These are phyloP conservation scores for Cercospora canescens DNA, from an alignment of 2,329 filamentous ascomycete species.

Conservation along the genomic window DNA sequence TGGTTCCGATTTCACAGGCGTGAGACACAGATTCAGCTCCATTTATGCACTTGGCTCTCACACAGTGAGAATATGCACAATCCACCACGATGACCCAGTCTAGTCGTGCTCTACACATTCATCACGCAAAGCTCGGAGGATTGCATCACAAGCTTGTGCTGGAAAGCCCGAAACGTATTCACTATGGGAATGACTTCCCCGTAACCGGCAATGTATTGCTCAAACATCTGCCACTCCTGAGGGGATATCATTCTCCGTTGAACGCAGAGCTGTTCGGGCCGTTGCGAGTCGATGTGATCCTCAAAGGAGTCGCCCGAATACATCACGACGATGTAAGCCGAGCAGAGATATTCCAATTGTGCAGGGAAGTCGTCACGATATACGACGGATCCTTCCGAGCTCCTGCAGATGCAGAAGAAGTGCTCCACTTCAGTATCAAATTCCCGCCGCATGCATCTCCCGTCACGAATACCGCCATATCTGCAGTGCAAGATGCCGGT, in stretches of 20 bases:
- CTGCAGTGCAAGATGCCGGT: conserved; percentile 8
- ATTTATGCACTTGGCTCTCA: no score
- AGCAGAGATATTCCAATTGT: background rate
- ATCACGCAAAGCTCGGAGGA: conserved; percentile 11
- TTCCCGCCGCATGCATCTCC: conserved; percentile 14
- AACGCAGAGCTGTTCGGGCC: conserved; percentile 17
- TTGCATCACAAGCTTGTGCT: conserved; percentile 10
- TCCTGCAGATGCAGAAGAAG: conserved; percentile 9
- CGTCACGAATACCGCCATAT: conserved; percentile 5
- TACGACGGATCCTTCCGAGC: conserved; percentile 17
- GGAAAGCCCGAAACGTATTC: conserved; percentile 15
- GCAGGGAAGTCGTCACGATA: conserved; percentile 4
- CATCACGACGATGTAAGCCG: background rate
- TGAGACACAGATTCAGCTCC: no score
- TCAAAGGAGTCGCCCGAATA: conserved; percentile 11
- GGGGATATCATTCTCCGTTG: background rate
- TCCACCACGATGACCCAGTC: background rate
- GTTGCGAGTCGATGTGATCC: conserved; percentile 7
- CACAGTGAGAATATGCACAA: background rate
- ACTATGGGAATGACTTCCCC: conserved; percentile 18
- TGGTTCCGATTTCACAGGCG: no score
- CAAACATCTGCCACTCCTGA: conserved; percentile 6
- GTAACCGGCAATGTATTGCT: conserved; percentile 15
- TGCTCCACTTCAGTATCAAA: conserved; percentile 14
- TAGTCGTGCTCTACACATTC: background rate